These are phyloP conservation scores for Fusarium coicis DNA, from an alignment of 2,329 filamentous ascomycete species.

Conservation along the genomic window DNA sequence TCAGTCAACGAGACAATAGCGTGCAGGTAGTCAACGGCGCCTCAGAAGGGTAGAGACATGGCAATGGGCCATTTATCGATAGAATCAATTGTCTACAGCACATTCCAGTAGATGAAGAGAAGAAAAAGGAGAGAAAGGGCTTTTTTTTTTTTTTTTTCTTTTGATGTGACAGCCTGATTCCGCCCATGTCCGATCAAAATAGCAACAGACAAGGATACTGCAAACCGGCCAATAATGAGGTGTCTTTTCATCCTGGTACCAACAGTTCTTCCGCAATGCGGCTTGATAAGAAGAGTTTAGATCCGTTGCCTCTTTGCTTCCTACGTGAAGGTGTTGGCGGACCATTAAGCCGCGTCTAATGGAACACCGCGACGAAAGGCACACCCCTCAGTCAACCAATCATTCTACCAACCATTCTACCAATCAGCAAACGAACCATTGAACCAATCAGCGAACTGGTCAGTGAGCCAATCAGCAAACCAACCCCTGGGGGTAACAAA, in stretches of 20 bases:
- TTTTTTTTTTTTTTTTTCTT: not conserved
- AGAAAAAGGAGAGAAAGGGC: not conserved
- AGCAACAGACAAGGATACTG: not conserved
- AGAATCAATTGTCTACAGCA: not conserved
- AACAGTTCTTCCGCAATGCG: not conserved
- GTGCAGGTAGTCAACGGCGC: not conserved
- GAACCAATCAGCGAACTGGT: too few relatives aligned
- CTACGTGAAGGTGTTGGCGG: not conserved
- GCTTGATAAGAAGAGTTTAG: not conserved
- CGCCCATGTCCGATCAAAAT: not conserved
- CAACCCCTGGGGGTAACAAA: too few relatives aligned
- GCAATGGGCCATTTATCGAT: not conserved
- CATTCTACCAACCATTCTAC: too few relatives aligned
- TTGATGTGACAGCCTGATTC: not conserved
- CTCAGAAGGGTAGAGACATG: fast-evolving
- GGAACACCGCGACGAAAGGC: not conserved
- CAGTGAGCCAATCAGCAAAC: too few relatives aligned
- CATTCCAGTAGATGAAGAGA: not conserved
- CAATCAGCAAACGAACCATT: too few relatives aligned
- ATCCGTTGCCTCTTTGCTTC: not conserved
- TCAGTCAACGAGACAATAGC: not conserved
- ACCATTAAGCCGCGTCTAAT: not conserved
- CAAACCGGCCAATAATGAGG: not conserved
- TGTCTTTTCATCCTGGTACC: not conserved
- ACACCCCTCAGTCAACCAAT: too few relatives aligned